phyloP scores from a whole-genome alignment of 495 filamentous ascomycete genomes.

The Cudoniella acicularis region DNA sequence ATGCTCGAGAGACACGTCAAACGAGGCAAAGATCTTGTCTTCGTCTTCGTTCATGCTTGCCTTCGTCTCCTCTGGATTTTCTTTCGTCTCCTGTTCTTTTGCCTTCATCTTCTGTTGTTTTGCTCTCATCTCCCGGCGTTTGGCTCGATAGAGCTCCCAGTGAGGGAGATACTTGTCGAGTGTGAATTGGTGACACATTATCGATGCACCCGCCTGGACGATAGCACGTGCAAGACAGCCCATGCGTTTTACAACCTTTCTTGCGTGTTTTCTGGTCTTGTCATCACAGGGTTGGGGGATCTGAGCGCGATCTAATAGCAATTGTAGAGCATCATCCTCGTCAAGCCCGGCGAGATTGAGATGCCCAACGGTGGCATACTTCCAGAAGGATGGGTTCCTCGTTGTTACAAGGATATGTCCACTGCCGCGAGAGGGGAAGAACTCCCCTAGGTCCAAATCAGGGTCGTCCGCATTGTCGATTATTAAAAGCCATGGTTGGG shows the following conservation, averaged over 20 bases:
- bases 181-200: no score
- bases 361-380: constrained; percentile 31
- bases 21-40: background rate
- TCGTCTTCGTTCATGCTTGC: background rate
- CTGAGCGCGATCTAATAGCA: constrained; percentile 21
- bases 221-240: no score
- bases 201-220: no score
- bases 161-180: no score
- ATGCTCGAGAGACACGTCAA: background rate
- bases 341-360: constrained; percentile 29
- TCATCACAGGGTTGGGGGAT: background rate
- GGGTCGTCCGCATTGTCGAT: constrained; percentile 48
- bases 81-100: no score
- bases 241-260: constrained; percentile 13
- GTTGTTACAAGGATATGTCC: constrained; percentile 41
- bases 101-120: no score
- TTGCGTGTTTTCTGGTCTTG: constrained; percentile 23
- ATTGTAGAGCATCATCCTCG: constrained; percentile 17
- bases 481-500: constrained; percentile 40
- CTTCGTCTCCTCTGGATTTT: background rate
- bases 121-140: no score
- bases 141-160: no score
- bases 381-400: constrained; percentile 31
- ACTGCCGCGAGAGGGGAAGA: constrained; percentile 31
- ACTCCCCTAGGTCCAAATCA: constrained; percentile 27